Evolutionary conservation across 768 basidiomycete species (phyloP).

Genomic region (Lactarius tabidus): DNA sequence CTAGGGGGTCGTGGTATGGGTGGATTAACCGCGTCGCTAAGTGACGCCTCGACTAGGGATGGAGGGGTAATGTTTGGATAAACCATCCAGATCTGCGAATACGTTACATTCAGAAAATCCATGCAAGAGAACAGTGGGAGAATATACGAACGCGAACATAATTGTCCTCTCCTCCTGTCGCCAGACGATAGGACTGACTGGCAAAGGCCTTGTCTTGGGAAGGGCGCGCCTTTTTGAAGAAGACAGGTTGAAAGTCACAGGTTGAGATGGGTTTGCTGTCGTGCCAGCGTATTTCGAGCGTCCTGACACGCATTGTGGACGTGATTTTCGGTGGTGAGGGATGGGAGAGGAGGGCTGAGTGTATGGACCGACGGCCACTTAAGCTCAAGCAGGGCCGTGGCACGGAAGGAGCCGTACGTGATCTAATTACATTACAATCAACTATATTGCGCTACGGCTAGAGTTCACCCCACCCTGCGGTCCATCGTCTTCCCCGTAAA

Average conservation of each 20-base stretch:
- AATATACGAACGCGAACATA: slow-evolving; percentile 79
- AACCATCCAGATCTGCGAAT: slow-evolving; percentile 82
- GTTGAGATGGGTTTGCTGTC: slow-evolving; percentile 94
- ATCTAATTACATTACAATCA: slow-evolving; percentile 1
- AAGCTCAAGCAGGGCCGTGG: neutral
- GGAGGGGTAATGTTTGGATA: slow-evolving; percentile 83
- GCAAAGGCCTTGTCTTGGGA: slow-evolving; percentile 52
- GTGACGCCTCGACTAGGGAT: slow-evolving; percentile 44
- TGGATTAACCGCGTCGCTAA: slow-evolving; percentile 32
- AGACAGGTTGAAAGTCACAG: slow-evolving; percentile 88
- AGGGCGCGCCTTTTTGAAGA: slow-evolving; percentile 79
- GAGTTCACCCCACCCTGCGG: slow-evolving; percentile 11
- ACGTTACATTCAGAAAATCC: neutral
- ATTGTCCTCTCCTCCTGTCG: slow-evolving; percentile 95
- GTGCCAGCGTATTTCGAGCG: slow-evolving; percentile 95
- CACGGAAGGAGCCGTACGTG: slow-evolving; percentile 6
- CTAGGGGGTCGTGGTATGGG: slow-evolving; percentile 62
- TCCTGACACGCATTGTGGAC: slow-evolving; percentile 71
- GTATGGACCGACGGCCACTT: neutral
- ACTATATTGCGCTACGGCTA: neutral
- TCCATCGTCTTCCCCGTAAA: slow-evolving; percentile 24
- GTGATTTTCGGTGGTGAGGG: slow-evolving; percentile 14
- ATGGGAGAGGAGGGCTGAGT: neutral
- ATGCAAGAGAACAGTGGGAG: neutral
- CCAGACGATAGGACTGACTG: slow-evolving; percentile 80